Base-by-base conservation (phyloP, 2,329 filamentous ascomycete genomes). In the Ilyonectria sp. region DNA sequence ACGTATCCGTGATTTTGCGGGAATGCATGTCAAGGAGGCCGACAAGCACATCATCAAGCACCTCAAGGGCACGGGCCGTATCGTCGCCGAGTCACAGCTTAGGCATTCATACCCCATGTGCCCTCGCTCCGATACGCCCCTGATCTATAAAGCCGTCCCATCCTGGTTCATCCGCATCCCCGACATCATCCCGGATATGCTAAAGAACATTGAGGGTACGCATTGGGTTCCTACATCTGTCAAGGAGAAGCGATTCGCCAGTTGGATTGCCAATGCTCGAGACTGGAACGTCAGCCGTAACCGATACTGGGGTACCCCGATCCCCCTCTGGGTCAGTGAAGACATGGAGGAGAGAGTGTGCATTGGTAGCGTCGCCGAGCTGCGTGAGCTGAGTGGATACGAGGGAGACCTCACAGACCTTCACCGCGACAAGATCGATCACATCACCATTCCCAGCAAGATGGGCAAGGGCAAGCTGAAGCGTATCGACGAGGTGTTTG, bases 221-320 rank as follows among this genome's bases (percentile, higher is more conserved):
- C 93, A 97, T 78, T 98, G 95, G 95, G 94, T 97, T 1, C 95
- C 95, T 1, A 90, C 88, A 1, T 93, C 93, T 74, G 94, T 98
- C 69, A 97, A 97, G 81, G 95, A 97, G 76, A 93, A 92, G 78
- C 91, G 95, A 15, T 98, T 98, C 76, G 89, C 92, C 52, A 96
- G 91, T 82, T 98, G 95, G 95, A 95, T 98, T 69, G 86, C 88
- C 67, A 95, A 95, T 78, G 95, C 95, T 15, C 91, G 92, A 66
- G 95, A 98, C 81, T 98, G 95, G 95, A 97, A 97, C 78, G 92
- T 98, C 35, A 96, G 94, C 60, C 88, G 95, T 72, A 97, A 97
- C 80, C 89, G 95, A 63, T 98, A 97, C 82, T 98, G 95, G 95
- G 95, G 95, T 57, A 98, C 94, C 0, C 95, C 95, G 2, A 90